Conservation (phyloP, 805 yeast species). For the Wickerhamiella australiensis region DNA sequence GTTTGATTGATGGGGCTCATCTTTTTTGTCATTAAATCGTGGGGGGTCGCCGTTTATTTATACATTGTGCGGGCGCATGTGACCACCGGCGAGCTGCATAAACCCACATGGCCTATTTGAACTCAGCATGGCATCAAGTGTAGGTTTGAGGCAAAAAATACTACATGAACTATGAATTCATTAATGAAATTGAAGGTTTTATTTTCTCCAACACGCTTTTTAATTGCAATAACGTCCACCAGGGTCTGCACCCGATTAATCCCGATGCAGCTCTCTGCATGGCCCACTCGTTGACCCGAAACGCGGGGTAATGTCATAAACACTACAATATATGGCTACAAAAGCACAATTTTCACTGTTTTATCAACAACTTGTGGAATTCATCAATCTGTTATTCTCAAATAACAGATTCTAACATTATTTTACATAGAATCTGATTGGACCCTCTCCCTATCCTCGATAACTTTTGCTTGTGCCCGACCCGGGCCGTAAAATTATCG, state of each 20-base stretch:
- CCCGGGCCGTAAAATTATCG: slow-evolving; percentile 3
- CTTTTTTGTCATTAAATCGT: neutral
- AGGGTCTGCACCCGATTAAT: neutral
- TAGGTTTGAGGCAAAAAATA: neutral
- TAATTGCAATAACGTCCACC: neutral
- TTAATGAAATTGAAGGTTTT: too few species aligned
- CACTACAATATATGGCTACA: neutral
- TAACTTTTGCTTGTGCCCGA: slow-evolving; percentile 1
- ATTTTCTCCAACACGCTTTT: neutral
- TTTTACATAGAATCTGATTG: neutral
- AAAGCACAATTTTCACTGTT: neutral
- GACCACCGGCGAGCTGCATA: slow-evolving; percentile 4
- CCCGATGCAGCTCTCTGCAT: slow-evolving; percentile 6
- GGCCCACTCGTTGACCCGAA: slow-evolving; percentile 2
- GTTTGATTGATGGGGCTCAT: slow-evolving; percentile 32
- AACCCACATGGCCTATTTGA: neutral
- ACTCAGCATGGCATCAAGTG: neutral
- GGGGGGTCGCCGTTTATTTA: neutral
- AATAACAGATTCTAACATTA: neutral
- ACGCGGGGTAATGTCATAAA: slow-evolving; percentile 5
- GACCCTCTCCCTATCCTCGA: neutral
- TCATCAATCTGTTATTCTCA: neutral
- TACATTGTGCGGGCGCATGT: neutral
- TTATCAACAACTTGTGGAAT: neutral
- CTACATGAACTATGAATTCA: neutral